These are phyloP conservation scores for Wallacemonas sp. DNA, from an alignment of 208 protist genomes.

Conservation along the genomic window DNA sequence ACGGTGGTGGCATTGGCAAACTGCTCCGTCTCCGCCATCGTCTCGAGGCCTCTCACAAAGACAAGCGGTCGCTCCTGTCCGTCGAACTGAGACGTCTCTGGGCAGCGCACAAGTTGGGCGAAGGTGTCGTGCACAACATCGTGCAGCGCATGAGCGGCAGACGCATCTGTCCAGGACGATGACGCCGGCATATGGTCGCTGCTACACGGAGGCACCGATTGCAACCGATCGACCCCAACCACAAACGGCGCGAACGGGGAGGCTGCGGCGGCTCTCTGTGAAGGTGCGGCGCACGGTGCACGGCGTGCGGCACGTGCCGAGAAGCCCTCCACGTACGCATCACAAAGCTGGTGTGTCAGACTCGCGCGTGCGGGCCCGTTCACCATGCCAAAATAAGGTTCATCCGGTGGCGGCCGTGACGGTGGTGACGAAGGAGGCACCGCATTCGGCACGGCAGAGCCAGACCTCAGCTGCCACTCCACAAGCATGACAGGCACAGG, in stretches of 20 bases:
- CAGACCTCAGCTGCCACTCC: constrained; percentile 64
- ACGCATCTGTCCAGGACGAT: neutral
- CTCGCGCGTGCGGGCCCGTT: constrained; percentile 2
- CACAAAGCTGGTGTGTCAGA: constrained; percentile 35
- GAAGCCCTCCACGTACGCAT: constrained; percentile 35
- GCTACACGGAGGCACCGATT: too few relatives aligned
- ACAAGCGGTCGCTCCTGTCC: constrained; percentile 46
- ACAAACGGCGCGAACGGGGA: neutral
- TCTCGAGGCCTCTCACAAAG: constrained; percentile 42
- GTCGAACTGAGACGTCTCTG: constrained; percentile 33
- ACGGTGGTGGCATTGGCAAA: constrained; percentile 33
- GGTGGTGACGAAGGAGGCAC: too few relatives aligned
- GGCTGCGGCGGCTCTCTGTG: neutral
- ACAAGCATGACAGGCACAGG: constrained; percentile 46
- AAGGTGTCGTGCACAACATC: neutral
- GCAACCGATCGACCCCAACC: neutral
- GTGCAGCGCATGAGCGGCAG: neutral
- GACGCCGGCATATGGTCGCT: neutral
- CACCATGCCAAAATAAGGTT: constrained; percentile 18
- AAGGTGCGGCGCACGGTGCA: constrained; percentile 12
- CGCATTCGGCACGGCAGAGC: too few relatives aligned
- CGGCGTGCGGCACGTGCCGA: constrained; percentile 10
- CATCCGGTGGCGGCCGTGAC: neutral
- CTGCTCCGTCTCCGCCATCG: constrained; percentile 43
- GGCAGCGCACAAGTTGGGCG: constrained; percentile 17